Conservation (phyloP, 176 grass and related monocot species). For the Zea luxurians region DNA sequence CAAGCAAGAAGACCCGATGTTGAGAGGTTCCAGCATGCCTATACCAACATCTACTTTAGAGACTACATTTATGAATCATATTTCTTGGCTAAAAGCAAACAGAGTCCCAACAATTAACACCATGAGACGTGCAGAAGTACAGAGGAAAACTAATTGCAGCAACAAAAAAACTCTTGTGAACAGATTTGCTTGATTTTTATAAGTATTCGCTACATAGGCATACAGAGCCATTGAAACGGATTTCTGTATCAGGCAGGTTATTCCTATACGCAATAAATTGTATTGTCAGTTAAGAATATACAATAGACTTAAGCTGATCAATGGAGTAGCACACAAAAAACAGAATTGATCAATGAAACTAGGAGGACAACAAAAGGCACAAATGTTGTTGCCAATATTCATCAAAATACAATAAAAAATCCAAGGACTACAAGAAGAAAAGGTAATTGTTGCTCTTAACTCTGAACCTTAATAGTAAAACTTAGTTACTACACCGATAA, state of each 20-base stretch:
- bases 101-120: not conserved
- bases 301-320: slow-evolving; percentile 33
- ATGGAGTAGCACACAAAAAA: slow-evolving; percentile 23
- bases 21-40: not conserved
- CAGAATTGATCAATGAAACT: not conserved
- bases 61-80: not conserved
- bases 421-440: slow-evolving; percentile 1
- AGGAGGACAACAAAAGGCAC: not conserved
- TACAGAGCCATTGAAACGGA: too few relatives aligned
- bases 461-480: not conserved
- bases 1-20: not conserved
- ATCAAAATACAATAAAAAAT: not conserved
- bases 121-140: not conserved
- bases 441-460: not conserved
- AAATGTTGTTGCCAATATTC: not conserved
- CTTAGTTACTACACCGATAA: not conserved
- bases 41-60: not conserved
- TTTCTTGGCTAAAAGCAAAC: slow-evolving; percentile 19
- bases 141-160: not conserved
- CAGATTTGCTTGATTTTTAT: slow-evolving; percentile 7
- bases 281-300: too few relatives aligned
- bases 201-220: too few relatives aligned
- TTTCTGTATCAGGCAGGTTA: too few relatives aligned
- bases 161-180: not conserved
- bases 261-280: too few relatives aligned